Evolutionary conservation across 208 protist species (phyloP).

Genomic region (Tetramitus jugosus): DNA sequence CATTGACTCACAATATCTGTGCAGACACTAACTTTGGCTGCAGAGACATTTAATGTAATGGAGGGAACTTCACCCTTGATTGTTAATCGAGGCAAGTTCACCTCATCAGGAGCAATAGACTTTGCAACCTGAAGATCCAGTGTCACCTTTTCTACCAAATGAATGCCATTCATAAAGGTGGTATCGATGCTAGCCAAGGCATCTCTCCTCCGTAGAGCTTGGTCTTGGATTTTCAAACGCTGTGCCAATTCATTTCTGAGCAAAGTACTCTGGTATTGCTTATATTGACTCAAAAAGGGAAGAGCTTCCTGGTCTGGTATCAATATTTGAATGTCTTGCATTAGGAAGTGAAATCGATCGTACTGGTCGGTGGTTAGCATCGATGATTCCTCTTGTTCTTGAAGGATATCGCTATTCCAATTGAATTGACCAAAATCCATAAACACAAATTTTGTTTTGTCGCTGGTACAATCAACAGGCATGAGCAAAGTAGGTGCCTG

Average conservation of each 20-base stretch:
- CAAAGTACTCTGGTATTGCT: too few species aligned
- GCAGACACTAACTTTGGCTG: too few species aligned
- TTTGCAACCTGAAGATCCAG: neutral
- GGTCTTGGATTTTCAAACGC: too few species aligned
- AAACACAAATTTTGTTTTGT: neutral
- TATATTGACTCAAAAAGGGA: neutral
- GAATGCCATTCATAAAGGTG: neutral
- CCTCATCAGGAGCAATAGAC: neutral
- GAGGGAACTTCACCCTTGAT: too few species aligned
- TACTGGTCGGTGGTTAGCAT: neutral
- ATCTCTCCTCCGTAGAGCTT: too few species aligned
- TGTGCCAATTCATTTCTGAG: too few species aligned
- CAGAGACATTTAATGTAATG: too few species aligned
- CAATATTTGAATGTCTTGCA: neutral
- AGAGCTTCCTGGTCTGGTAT: neutral
- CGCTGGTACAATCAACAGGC: neutral
- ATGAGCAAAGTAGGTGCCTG: neutral
- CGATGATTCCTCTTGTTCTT: neutral
- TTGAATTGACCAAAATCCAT: conserved; percentile 10
- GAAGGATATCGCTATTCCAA: neutral
- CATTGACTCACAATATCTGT: too few species aligned
- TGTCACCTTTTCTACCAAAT: neutral
- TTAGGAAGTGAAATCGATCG: neutral
- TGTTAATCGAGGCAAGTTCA: neutral
- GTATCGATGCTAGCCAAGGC: too few species aligned